Evolutionary conservation across 202 grass and related monocot species (phyloP), one percentile per base, ranked within the genome.

Genomic region (Musa balbisiana): DNA sequence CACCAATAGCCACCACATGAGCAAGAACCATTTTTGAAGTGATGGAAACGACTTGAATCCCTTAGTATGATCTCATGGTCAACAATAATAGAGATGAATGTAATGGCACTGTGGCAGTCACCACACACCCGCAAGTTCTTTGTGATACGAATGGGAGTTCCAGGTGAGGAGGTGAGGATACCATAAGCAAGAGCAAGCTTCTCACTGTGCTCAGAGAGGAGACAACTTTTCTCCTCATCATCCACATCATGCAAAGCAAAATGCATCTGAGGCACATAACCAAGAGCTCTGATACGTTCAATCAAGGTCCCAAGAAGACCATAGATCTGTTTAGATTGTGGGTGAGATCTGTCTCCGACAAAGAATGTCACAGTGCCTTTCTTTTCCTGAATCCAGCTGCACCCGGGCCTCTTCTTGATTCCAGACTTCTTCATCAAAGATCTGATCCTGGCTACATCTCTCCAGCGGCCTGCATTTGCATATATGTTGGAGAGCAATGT

Each of bases 61-160:
- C 92, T 87, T 54, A 92, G 79, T 80, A 96, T 84, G 75, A 96
- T 96, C 76, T 96, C 92, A 80, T 96, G 86, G 52, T 96, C 84
- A 24, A 92, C 84, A 62, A 87, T 87, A 73, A 82, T 92, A 15
- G 89, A 96, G 69, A 92, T 89, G 77, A 85, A 96, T 0, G 52
- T 85, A 82, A 96, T 83, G 65, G 92, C 89, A 73, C 76, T 96
- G 68, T 96, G 92, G 59, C 89, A 96, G 68, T 96, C 92, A 8
- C 92, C 89, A 14, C 87, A 96, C 19, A 96, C 84, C 19, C 92
- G 82, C 55, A 96, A 55, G 73, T 96, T 96, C 85, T 92, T 96
- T 49, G 84, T 96, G 85, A 92, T 87, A 58, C 89, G 82, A 78
- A 96, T 91, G 53, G 88, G 83, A 64, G 79, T 85, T 24, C 92